Base-by-base conservation (phyloP, 257 asterid genomes). In the Anisodus acutangulus region DNA sequence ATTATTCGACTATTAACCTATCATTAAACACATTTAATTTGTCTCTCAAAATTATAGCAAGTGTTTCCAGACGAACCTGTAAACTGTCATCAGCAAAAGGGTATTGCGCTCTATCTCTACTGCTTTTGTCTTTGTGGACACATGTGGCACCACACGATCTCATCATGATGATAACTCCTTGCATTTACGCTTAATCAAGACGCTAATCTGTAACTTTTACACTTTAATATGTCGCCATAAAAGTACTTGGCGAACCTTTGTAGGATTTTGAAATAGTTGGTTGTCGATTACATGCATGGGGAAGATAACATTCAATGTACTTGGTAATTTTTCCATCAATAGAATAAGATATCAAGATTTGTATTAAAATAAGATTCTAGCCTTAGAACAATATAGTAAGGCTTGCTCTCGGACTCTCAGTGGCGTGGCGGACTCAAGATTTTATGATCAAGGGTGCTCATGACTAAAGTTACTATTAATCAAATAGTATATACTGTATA, bases 271-370 rank as follows among this genome's bases (percentile, higher is more conserved):
- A 76, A 51, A 51, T 51, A 12, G 81, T 13, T 74, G 2, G 47
- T 13, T 51, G 47, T 76, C 63, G 19, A 51, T 53, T 53, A 9
- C 22, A 12, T 31, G 35, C 35, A 31, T 22, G 45, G 22, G 35
- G 45, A 76, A 26, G 63, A 51, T 51, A 22, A 51, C 60, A 51
- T 22, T 76, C 1, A 47, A 3, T 49, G 41, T 22, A 49, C 45
- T 2, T 22, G 63, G 35, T 26, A 76, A 51, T 51, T 47, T 13
- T 74, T 51, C 63, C 13, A 53, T 76, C 81, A 26, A 76, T 76
- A 13, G 15, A 76, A 26, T 76, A 76, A 76, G 47, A 51, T 76
- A 76, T 76, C 81, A 51, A 26, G 26, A 22, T 3, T 76, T 51
- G 63, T 31, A 31, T 31, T 31, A 31, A 31, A 31, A 31, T 31